Base-by-base conservation (phyloP, 2,329 filamentous ascomycete genomes). In the Herpotrichia juniperi region DNA sequence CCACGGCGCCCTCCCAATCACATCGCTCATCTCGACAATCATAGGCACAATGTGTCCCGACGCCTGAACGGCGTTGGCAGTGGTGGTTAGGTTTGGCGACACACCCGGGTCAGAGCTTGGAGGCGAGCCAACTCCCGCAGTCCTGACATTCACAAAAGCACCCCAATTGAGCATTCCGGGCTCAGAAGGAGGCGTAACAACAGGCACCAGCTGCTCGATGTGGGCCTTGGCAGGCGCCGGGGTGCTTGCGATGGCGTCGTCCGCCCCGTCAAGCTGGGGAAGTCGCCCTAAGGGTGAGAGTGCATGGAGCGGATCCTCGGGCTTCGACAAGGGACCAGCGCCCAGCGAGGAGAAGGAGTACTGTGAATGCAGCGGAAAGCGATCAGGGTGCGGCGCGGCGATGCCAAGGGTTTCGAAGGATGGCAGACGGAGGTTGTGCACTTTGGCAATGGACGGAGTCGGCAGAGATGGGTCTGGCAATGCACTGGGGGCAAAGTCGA, bases 331-430 rank as follows among this genome's bases (percentile, higher is more conserved):
- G 48, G 73, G 72, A 4, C 72, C 72, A 28, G 65, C 66, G 46
- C 71, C 73, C 19, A 74, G 50, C 25, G 64, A 59, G 11, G 68
- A 63, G 51, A 73, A 72, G 14, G 60, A 63, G 42, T 62, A 53
- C 37, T 53, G 54, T 35, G 61, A 44, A 51, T 54, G 43, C 42
- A 64, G 59, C 42, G 58, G 58, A 45, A 73, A 60, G 55, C 71
- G 64, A 61, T 78, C 72, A 54, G 78, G 74, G 68, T 78, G 75
- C 40, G 79, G 77, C 44, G 74, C 72, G 46, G 76, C 75, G 51
- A 82, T 82, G 28, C 79, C 80, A 44, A 83, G 72, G 16, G 75
- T 69, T 49, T 83, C 76, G 61, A 84, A 83, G 2, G 81, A 80
- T 4, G 81, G 81, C 14, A 84, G 74, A 47, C 81, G 78, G 34